Evolutionary conservation across 192 early-diverging fungal genomes (phyloP), one percentile per base, ranked within the genome.

Genomic region (Coemansia nantahalensis): DNA sequence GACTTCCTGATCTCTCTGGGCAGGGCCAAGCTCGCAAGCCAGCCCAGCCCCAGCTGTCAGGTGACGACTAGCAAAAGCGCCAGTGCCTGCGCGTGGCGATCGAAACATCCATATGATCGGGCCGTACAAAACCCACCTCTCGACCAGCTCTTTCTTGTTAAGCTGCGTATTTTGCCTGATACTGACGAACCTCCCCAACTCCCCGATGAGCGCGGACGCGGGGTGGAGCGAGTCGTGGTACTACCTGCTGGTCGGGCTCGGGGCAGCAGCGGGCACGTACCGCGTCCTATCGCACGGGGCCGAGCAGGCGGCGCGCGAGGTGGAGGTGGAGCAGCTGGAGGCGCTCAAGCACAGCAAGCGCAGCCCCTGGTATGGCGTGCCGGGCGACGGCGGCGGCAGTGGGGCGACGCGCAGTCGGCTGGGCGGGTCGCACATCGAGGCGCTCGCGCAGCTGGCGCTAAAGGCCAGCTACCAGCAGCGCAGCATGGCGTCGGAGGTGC

Each of bases 241-340:
- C 13, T 56, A 50, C 30, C 51, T 63, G 17, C 19, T 38, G 5
- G 32, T 33, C 7, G 50, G 61, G 9, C 18, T 45, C 14, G 46
- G 44, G 10, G 54, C 62, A n/a, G 62, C 62, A 0, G 23, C 51
- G 3, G 62, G 45, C 15, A 56, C 62, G 12, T 64, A 64, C 48
- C 53, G 62, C 2, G 53, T 64, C 32, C 54, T 64, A 12, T 50
- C 53, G 24, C 62, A 74, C 31, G 45, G 66, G 6, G 30, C 56
- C 7, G 63, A 61, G 43, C 70, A 74, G 37, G 39, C 63, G 19
- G 26, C 24, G 16, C 56, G 59, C 42, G 70, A 74, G 54, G 41
- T 52, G 14, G 52, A 48, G 26, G 38, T 33, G 38, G 11, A 39
- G 30, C 17, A 14, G 28, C 40, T 21, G 8, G 23, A 39, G 28